Conservation (phyloP, 345 rosid genomes). For the Camelina sativa region DNA sequence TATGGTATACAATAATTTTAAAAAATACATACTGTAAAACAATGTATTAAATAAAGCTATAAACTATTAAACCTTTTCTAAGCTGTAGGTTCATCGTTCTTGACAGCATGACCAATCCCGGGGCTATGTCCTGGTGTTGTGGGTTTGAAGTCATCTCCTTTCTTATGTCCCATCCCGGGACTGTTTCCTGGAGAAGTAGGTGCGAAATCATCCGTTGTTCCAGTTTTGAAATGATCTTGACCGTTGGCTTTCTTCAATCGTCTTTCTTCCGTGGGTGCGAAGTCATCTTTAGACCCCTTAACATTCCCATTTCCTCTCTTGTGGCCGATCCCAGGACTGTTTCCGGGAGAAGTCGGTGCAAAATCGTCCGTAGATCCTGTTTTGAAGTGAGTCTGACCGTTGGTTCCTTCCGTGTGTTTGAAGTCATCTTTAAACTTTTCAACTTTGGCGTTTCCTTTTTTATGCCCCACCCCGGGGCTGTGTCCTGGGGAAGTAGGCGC, state of each 20-base stretch:
- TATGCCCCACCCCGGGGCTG: slow-evolving; percentile 54
- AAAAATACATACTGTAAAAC: slow-evolving; percentile 20
- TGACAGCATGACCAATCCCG: slow-evolving; percentile 50
- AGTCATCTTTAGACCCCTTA: slow-evolving; percentile 1
- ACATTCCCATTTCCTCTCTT: slow-evolving; percentile 24
- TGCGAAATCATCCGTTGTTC: slow-evolving; percentile 44
- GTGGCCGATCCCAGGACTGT: slow-evolving; percentile 57
- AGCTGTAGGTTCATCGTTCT: slow-evolving; percentile 41
- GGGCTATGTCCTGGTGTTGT: slow-evolving; percentile 61
- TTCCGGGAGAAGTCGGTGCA: slow-evolving; percentile 52
- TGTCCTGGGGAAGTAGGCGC: slow-evolving; percentile 48
- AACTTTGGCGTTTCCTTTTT: slow-evolving; percentile 15
- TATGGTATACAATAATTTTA: background rate
- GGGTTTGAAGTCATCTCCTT: slow-evolving; percentile 53
- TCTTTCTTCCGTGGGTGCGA: slow-evolving; percentile 23
- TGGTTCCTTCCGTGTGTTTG: slow-evolving; percentile 27
- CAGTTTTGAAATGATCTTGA: slow-evolving; percentile 26
- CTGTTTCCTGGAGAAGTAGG: slow-evolving; percentile 46
- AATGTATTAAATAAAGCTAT: slow-evolving; percentile 29
- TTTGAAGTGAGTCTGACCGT: slow-evolving; percentile 16
- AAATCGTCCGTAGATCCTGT: slow-evolving; percentile 42
- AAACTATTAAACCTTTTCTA: slow-evolving; percentile 28
- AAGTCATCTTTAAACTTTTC: slow-evolving; percentile 4
- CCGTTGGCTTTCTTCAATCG: background rate
- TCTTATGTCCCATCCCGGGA: slow-evolving; percentile 38